Evolutionary conservation across 1,284 basidiomycete genomes (phyloP).

Genomic region (Porodaedalea pini): DNA sequence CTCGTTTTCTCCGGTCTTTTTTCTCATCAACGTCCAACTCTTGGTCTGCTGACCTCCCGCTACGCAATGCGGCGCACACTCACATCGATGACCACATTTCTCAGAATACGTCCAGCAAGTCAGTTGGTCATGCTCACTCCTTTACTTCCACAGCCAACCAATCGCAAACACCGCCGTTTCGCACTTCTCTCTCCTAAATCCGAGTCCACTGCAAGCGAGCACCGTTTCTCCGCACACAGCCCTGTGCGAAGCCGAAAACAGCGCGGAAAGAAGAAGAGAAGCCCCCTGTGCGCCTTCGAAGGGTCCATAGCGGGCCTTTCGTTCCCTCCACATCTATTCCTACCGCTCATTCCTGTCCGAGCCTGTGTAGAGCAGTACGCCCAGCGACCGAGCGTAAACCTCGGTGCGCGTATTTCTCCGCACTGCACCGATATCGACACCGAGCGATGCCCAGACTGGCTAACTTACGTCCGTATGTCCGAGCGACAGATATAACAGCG

Average conservation of each 20-base stretch:
- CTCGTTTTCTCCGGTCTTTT: not conserved
- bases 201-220: not conserved
- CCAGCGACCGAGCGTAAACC: not conserved
- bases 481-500: not conserved
- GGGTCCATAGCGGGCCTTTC: not conserved
- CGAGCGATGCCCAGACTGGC: not conserved
- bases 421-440: not conserved
- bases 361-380: not conserved
- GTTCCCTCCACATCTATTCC: not conserved
- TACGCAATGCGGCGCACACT: not conserved
- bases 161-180: not conserved
- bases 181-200: not conserved
- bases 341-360: not conserved
- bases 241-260: not conserved
- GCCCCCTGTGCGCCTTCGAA: no score
- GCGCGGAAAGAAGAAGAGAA: not conserved
- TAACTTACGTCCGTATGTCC: not conserved
- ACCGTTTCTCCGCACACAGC: not conserved
- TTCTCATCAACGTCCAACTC: not conserved
- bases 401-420: slow-evolving; percentile 8
- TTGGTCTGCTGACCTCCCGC: not conserved
- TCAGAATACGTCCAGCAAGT: not conserved
- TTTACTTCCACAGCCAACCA: not conserved
- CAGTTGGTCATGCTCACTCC: not conserved
- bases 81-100: not conserved